These are phyloP conservation scores for Hymenoscyphus fructigenus DNA, from an alignment of 2,329 filamentous ascomycete genomes.

Conservation along the genomic window DNA sequence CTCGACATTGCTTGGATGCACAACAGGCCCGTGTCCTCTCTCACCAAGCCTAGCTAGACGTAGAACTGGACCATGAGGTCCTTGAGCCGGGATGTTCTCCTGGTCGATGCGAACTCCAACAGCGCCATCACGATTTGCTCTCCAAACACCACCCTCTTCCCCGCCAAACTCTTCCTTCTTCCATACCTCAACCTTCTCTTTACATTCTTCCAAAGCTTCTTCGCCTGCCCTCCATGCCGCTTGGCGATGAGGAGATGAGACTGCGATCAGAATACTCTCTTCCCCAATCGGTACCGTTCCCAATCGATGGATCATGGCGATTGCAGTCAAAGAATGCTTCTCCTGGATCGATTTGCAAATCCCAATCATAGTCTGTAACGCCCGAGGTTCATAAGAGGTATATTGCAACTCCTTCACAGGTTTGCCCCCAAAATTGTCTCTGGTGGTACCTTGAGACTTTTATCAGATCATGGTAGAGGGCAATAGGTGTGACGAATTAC, in stretches of 20 bases:
- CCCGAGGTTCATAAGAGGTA: constrained; percentile 69
- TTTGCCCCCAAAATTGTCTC: constrained; percentile 70
- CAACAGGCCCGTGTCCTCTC: constrained; percentile 33
- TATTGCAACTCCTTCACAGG: constrained; percentile 76
- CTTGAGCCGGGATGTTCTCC: constrained; percentile 11
- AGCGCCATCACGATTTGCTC: constrained; percentile 77
- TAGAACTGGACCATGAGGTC: constrained; percentile 28
- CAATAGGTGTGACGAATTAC: constrained; percentile 42
- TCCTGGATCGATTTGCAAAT: constrained; percentile 59
- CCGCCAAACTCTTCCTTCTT: constrained; percentile 86
- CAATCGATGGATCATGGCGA: constrained; percentile 81
- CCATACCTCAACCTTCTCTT: constrained; percentile 90
- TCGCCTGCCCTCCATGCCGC: constrained; percentile 87
- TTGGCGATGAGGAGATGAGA: constrained; percentile 78
- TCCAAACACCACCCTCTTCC: constrained; percentile 75
- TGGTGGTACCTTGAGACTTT: constrained; percentile 62
- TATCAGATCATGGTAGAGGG: constrained; percentile 9
- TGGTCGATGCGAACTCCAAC: constrained; percentile 26
- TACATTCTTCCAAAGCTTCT: constrained; percentile 83
- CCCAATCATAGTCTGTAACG: constrained; percentile 64
- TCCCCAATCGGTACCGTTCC: constrained; percentile 86
- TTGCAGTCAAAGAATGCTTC: constrained; percentile 66
- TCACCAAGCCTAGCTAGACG: constrained; percentile 27
- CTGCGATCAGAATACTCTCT: constrained; percentile 87
- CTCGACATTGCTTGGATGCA: constrained; percentile 9